Evolutionary conservation across 2,329 filamentous ascomycete species (phyloP).

Genomic region (Ophiostoma pallidulum): DNA sequence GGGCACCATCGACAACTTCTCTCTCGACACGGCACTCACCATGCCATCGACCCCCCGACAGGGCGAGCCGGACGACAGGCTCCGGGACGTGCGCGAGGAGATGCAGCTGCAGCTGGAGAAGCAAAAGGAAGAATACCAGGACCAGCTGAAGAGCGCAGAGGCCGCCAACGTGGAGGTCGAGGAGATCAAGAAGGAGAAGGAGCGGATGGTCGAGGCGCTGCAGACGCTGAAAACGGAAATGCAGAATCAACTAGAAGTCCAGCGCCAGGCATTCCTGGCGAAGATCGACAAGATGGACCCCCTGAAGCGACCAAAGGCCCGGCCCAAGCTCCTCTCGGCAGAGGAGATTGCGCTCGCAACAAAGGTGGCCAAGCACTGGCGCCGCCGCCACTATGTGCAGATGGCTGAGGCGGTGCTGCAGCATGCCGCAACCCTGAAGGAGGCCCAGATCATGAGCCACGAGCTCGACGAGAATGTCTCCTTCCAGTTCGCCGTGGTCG

Average conservation of each 20-base stretch:
- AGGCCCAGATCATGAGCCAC: conserved; percentile 96
- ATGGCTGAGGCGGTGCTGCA: conserved; percentile 91
- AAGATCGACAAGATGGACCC: conserved; percentile 70
- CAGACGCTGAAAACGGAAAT: conserved; percentile 75
- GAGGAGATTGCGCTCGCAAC: conserved; percentile 63
- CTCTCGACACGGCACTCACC: conserved; percentile 84
- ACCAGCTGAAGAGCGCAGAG: conserved; percentile 63
- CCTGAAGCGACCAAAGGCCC: conserved; percentile 49
- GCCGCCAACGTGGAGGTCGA: conserved; percentile 69
- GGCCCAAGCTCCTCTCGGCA: conserved; percentile 57
- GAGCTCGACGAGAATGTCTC: conserved; percentile 87
- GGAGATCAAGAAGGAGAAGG: conserved; percentile 74
- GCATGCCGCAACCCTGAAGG: conserved; percentile 79
- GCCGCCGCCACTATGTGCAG: conserved; percentile 73
- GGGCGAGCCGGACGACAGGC: conserved; percentile 62
- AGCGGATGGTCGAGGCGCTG: conserved; percentile 74
- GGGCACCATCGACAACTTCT: conserved; percentile 92
- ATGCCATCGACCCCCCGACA: conserved; percentile 87
- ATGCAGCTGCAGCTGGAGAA: conserved; percentile 72
- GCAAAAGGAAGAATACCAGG: too few species aligned
- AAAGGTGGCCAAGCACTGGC: conserved; percentile 64
- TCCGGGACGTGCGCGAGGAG: conserved; percentile 68
- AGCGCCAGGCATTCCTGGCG: conserved; percentile 75
- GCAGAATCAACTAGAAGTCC: conserved; percentile 72
- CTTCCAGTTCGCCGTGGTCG: conserved; percentile 90